Evolutionary conservation across 2,329 filamentous ascomycete genomes (phyloP).

Genomic region (Clonostachys rhizophaga): DNA sequence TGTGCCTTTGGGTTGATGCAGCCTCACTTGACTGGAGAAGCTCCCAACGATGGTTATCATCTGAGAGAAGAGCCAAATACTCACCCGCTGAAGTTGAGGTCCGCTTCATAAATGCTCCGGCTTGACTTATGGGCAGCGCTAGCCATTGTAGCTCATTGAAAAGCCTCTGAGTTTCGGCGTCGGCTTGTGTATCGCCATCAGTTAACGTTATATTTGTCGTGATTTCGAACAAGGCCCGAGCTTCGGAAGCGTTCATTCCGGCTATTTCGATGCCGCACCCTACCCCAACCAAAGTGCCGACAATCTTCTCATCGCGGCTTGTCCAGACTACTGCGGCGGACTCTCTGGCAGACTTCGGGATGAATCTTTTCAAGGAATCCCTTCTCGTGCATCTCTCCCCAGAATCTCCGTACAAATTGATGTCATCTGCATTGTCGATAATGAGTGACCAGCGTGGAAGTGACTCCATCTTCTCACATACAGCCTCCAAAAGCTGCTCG

Average conservation of each 20-base stretch:
- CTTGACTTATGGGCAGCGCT: neutral
- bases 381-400: neutral
- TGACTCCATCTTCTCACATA: constrained; percentile 9
- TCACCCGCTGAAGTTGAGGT: neutral
- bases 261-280: neutral
- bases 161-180: neutral
- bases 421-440: constrained; percentile 25
- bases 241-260: neutral
- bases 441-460: constrained; percentile 18
- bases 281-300: neutral
- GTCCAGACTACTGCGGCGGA: neutral
- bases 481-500: constrained; percentile 7
- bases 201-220: neutral
- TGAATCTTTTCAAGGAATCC: neutral
- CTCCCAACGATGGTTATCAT: neutral
- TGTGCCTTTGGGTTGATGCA: neutral
- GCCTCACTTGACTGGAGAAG: neutral
- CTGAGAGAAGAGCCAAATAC: neutral
- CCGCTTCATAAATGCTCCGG: neutral
- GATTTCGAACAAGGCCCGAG: neutral
- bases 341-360: neutral
- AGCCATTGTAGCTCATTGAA: neutral
- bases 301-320: neutral
- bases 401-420: constrained; percentile 4
- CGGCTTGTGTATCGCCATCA: neutral